Base-by-base conservation (phyloP, 2,329 filamentous ascomycete species). In the Fusarium drepaniforme region DNA sequence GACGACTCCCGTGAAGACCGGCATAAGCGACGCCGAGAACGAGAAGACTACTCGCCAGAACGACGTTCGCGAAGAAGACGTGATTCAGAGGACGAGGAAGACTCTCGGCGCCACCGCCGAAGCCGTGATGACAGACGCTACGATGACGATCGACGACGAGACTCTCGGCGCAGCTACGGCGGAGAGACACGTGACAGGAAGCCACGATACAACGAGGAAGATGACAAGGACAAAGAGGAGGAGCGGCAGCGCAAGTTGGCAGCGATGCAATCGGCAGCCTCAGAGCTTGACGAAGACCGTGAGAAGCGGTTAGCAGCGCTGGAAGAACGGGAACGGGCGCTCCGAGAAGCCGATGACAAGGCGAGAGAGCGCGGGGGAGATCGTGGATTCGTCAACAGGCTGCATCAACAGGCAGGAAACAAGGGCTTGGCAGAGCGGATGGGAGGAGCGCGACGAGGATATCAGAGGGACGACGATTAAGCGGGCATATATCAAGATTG, bases 201-300 rank as follows among this genome's bases (percentile, higher is more conserved):
- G 6, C 77, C 58, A 1, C 75, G 76, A 51, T 67, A 72, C 37
- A 73, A 79, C 25, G 72, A 78, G 37, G 72, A 64, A 35, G 79
- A 78, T 13, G 77, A 78, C 11, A 71, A 76, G 18, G 82, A 83
- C 5, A 82, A 81, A 8, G 88, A 88, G 23, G 88, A 90, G 25
- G 91, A 93, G 72, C 87, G 88, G n/a, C 90, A 91, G 15, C 88
- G 89, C 28, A 94, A 91, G 80, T 83, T 95, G 21, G 93, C 91
- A 18, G 92, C 91, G 11, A 95, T 95, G 93, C 92, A 94, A 81
- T 88, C 89, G 21, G 92, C 91, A 33, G 93, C 93, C 6, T 88
- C 87, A 1, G 90, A 93, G 13, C 85, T 97, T 58, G 93, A 96
- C 77, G 80, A 86, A n/a, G 91, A 93, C 75, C 91, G 95, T 37